phyloP scores from a whole-genome alignment of 305 asterid genomes.

The Solanum hybrid region DNA sequence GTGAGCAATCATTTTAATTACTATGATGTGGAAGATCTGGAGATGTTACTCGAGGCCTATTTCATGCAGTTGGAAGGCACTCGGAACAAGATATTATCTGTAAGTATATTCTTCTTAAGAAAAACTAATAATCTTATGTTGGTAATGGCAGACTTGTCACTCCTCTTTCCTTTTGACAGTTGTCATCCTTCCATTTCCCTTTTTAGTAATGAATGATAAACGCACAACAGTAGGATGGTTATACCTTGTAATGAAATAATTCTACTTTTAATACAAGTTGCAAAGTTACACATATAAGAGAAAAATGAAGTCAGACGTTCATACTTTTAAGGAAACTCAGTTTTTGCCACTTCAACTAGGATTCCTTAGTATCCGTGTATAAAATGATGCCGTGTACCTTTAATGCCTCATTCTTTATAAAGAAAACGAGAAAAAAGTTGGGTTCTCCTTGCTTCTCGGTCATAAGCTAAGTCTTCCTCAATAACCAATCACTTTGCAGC shows the following conservation, averaged over 20 bases:
- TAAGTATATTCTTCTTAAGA: conserved; percentile 28
- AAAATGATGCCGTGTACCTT: neutral
- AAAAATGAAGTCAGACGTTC: neutral
- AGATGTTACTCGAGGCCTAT: conserved; percentile 96
- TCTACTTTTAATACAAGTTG: neutral
- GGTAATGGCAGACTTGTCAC: neutral
- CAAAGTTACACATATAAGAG: neutral
- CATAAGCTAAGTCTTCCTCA: neutral
- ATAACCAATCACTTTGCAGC: neutral
- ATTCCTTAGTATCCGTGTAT: neutral
- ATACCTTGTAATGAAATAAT: neutral
- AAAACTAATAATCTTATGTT: neutral
- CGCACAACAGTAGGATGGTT: neutral
- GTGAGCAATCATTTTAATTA: conserved; percentile 53
- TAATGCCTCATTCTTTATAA: neutral
- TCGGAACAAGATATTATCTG: conserved; percentile 84
- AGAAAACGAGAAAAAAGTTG: neutral
- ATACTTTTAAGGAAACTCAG: neutral
- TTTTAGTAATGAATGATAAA: neutral
- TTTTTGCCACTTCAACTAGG: neutral
- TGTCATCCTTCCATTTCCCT: neutral
- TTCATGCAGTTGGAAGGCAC: conserved; percentile 93
- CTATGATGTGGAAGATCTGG: conserved; percentile 81
- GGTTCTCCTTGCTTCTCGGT: neutral
- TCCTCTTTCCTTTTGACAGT: neutral